Percentiles rank a stretch among this genome's conserved stretches.
These are phyloP conservation scores for Aspergillus sp. DNA, from an alignment of 2,329 filamentous ascomycete genomes.

Conservation along the genomic window DNA sequence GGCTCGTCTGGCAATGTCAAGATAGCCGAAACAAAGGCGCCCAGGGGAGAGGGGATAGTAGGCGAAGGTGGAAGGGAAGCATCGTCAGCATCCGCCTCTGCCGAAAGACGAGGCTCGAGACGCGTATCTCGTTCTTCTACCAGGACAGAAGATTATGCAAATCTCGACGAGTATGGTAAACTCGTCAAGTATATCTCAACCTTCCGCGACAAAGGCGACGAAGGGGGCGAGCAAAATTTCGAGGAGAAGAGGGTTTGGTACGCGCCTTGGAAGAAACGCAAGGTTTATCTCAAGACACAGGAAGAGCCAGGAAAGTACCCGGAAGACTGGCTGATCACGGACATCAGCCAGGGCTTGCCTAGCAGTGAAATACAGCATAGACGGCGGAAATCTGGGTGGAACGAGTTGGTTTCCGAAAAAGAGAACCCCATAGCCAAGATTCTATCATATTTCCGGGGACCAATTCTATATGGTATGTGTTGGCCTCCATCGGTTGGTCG, in stretches of 20 bases:
- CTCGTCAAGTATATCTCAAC: slow-evolving; percentile 67
- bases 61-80: background rate
- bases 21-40: slow-evolving; percentile 8
- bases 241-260: slow-evolving; percentile 58
- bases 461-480: slow-evolving; percentile 70
- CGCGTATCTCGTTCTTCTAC: slow-evolving; percentile 38
- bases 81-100: slow-evolving; percentile 23
- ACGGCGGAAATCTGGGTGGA: slow-evolving; percentile 66
- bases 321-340: slow-evolving; percentile 67
- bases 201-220: slow-evolving; percentile 56
- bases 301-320: slow-evolving; percentile 48
- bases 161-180: slow-evolving; percentile 63
- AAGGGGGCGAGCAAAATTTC: slow-evolving; percentile 41
- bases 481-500: background rate
- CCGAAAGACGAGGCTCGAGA: slow-evolving; percentile 19
- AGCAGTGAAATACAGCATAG: slow-evolving; percentile 58
- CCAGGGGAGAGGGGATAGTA: background rate
- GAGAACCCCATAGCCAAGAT: slow-evolving; percentile 73
- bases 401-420: slow-evolving; percentile 75
- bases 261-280: slow-evolving; percentile 54
- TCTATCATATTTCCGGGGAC: slow-evolving; percentile 71
- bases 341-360: slow-evolving; percentile 65
- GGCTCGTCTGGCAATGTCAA: slow-evolving; percentile 17
- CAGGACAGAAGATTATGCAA: slow-evolving; percentile 29
- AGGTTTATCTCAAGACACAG: slow-evolving; percentile 27